phyloP scores from a whole-genome alignment of 495 filamentous ascomycete genomes.

The Penicillium macrosclerotiorum region DNA sequence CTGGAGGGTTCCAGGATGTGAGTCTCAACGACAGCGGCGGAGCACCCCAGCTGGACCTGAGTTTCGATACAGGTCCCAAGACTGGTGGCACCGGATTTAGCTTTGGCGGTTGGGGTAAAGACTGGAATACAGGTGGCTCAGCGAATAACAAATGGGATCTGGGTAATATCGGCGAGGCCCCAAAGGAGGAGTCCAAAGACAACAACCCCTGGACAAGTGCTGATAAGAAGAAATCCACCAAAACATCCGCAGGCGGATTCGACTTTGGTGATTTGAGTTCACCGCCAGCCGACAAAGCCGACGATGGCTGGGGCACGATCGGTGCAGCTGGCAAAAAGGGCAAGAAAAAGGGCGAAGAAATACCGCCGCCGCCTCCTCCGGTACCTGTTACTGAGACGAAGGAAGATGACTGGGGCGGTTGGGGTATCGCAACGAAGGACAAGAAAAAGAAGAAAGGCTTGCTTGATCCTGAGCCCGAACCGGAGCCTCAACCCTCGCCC shows the following conservation, averaged over 20 bases:
- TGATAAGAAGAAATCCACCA: constrained; percentile 38
- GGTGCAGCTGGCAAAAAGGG: constrained; percentile 19
- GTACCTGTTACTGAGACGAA: constrained; percentile 17
- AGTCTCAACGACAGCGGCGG: constrained; percentile 40
- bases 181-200: constrained; percentile 35
- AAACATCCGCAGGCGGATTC: constrained; percentile 36
- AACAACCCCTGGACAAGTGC: constrained; percentile 42
- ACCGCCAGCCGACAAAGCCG: constrained; percentile 23
- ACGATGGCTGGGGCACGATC: constrained; percentile 17
- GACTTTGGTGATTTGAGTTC: constrained; percentile 45
- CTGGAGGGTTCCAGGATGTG: constrained; percentile 45
- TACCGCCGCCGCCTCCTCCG: constrained; percentile 3
- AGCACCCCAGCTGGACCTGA: constrained; percentile 46
- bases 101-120: constrained; percentile 47
- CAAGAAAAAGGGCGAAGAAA: constrained; percentile 14
- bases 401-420: constrained; percentile 31
- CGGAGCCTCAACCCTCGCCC: constrained; percentile 22
- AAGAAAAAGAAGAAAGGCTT: constrained; percentile 30
- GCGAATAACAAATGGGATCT: constrained; percentile 28
- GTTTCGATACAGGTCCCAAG: constrained; percentile 37
- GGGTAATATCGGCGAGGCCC: constrained; percentile 29
- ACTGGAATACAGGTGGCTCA: constrained; percentile 36
- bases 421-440: constrained; percentile 22
- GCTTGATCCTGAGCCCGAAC: constrained; percentile 24
- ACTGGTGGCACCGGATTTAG: constrained; percentile 34